Evolutionary conservation across 495 filamentous ascomycete species (phyloP), one percentile per base, ranked within the genome.

Genomic region (Aspergillus sclerotiicarbonarius): DNA sequence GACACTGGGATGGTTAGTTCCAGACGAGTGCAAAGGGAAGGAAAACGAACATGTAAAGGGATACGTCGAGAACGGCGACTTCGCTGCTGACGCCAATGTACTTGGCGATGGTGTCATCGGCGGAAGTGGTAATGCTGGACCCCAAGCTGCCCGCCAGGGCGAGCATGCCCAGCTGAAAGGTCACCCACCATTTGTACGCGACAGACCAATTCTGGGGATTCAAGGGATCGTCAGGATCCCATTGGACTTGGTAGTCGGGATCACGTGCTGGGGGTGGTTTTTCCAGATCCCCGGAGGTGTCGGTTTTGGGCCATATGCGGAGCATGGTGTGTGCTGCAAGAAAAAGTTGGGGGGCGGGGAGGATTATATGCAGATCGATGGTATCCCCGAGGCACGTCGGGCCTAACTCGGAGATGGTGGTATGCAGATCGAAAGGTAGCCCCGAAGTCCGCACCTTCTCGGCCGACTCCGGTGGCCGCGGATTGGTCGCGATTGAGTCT

Each of bases 141-240:
- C 75, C 80, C 35, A 81, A 64, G 63, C 74, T 78, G 13, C 74
- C 78, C 4, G 68, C 67, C n/a, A 82, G 61, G 16, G 81, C 77
- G 13, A 82, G 67, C 73, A 82, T 74, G 5, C 74, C 71, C 56
- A 84, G 56, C 45, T 78, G 77, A 35, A 80, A 73, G 4, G 80
- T 80, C 21, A 82, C 66, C 71, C 73, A 81, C 53, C 63, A 70
- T 62, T 80, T 82, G 57, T 79, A 80, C 8, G 8, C 16, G 10
- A 56, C 61, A 1, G 53, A 56, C 75, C 76, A 82, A 58, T 82
- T 82, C 30, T 72, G 67, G 4, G 81, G 81, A 53, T 82, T 84
- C 21, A 32, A n/a, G 8, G 56, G 56, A 29, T 58, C 56, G 20
- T 53, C 45, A 30, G 21, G 25, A 33, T 58, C 56, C 56, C 56